Base-by-base conservation (phyloP, 2,329 filamentous ascomycete species). In the Shiraia sp. region DNA sequence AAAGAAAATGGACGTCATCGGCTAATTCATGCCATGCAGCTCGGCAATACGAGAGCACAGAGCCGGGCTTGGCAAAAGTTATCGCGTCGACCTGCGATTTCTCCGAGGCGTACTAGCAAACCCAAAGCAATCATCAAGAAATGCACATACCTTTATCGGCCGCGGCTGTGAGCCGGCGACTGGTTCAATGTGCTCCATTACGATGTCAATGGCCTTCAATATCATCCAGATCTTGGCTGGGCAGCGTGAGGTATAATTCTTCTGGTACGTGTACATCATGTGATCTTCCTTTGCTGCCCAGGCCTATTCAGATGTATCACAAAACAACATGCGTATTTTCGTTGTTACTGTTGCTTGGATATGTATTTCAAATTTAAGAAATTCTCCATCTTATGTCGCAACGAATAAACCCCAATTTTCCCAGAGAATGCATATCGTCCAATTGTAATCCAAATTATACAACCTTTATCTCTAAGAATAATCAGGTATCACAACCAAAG, bases 261-360 rank as follows among this genome's bases (percentile, higher is more conserved):
- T 64, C 62, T 49, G 59, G 65, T 68, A 57, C 40, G 65, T 55
- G 27, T 23, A 23, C 28, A 45, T 66, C 62, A 65, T 63, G 62
- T 66, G 63, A 65, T 49, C 31, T 27, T 35, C 16, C 13, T 12
- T 41, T 28, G 16, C 19, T 3, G 3, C 14, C 31, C 10, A 13
- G 9, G n/a, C n/a, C n/a, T n/a, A n/a, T n/a, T n/a, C n/a, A n/a
- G n/a, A n/a, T n/a, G n/a, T n/a, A n/a, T n/a, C n/a, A n/a, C n/a
- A n/a, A n/a, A n/a, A n/a, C n/a, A n/a, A n/a, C n/a, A n/a, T n/a
- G n/a, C n/a, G n/a, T n/a, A n/a, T n/a, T n/a, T n/a, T n/a, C n/a
- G n/a, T n/a, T n/a, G n/a, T n/a, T n/a, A n/a, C n/a, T n/a, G n/a
- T n/a, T n/a, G n/a, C n/a, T n/a, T n/a, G n/a, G n/a, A n/a, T n/a